A percentile compares a stretch with the other conserved stretches of the same genome.
These are phyloP conservation scores for Tillandsia fasciculata DNA, from an alignment of 176 grass and related monocot genomes.

Conservation along the genomic window DNA sequence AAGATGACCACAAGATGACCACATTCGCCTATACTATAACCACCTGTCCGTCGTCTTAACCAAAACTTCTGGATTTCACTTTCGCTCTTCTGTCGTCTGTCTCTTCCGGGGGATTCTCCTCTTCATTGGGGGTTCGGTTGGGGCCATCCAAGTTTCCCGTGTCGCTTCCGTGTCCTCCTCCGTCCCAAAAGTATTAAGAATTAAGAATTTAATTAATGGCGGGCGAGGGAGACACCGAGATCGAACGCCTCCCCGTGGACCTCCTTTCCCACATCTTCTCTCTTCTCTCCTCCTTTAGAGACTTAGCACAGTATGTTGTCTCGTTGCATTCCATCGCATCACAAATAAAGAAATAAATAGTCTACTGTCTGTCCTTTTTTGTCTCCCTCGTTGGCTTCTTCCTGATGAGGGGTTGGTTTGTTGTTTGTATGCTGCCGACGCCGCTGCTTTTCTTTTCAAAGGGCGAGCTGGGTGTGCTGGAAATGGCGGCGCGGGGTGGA, in stretches of 20 bases:
- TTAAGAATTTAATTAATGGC: neutral
- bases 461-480: slow-evolving; percentile 62
- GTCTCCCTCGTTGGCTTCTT: neutral
- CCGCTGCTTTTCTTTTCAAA: slow-evolving; percentile 9
- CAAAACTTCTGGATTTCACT: neutral
- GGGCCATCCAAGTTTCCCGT: no score
- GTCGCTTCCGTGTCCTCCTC: neutral
- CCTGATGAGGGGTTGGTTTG: neutral
- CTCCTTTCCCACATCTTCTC: slow-evolving; percentile 66
- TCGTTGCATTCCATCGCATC: neutral
- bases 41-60: neutral
- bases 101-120: no score
- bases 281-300: slow-evolving; percentile 66
- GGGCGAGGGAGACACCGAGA: slow-evolving; percentile 34
- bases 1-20: neutral
- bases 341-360: neutral
- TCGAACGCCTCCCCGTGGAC: slow-evolving; percentile 68
- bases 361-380: neutral
- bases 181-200: neutral
- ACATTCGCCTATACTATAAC: neutral
- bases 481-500: slow-evolving; percentile 68
- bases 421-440: no score
- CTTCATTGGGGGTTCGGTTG: no score
- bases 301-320: slow-evolving; percentile 52
- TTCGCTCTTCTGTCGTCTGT: neutral